These are phyloP conservation scores for Coemansia sp. DNA, from an alignment of 371 early-diverging fungal species.

Conservation along the genomic window DNA sequence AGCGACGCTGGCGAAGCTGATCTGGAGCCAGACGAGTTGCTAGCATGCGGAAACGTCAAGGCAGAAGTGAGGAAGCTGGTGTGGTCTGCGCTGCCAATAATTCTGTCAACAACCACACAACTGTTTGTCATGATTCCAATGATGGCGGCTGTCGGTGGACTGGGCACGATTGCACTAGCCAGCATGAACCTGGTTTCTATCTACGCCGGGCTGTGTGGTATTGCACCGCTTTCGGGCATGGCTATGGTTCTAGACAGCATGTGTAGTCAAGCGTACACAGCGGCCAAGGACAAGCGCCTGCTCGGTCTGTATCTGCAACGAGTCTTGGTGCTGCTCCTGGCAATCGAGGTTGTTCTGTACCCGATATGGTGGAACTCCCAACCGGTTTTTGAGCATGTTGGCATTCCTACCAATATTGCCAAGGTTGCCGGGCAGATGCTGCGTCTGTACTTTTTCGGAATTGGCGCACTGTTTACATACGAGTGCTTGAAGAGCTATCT, in stretches of 20 bases:
- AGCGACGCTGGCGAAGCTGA: neutral
- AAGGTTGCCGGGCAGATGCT: constrained; percentile 16
- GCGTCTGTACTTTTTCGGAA: constrained; percentile 29
- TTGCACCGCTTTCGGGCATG: constrained; percentile 39
- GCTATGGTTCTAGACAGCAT: constrained; percentile 83
- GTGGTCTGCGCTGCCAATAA: constrained; percentile 31
- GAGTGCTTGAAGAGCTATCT: constrained; percentile 47
- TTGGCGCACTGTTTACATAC: constrained; percentile 13
- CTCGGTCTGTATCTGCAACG: constrained; percentile 84
- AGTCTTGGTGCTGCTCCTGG: constrained; percentile 67
- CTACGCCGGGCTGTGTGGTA: constrained; percentile 31
- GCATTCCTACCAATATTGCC: constrained; percentile 35
- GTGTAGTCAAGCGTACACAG: constrained; percentile 85
- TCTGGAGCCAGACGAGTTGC: constrained; percentile 5
- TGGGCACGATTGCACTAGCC: constrained; percentile 43
- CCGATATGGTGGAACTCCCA: constrained; percentile 74
- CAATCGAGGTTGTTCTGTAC: constrained; percentile 70
- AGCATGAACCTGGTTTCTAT: constrained; percentile 47
- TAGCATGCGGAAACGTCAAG: constrained; percentile 5
- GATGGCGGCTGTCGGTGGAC: constrained; percentile 38
- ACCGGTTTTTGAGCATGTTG: constrained; percentile 46
- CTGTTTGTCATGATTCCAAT: constrained; percentile 36
- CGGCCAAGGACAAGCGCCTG: constrained; percentile 64
- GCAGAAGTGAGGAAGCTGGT: constrained; percentile 17
- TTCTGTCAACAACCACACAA: constrained; percentile 33